Conservation (phyloP, 768 basidiomycete species). For the Boletus patriciae region DNA sequence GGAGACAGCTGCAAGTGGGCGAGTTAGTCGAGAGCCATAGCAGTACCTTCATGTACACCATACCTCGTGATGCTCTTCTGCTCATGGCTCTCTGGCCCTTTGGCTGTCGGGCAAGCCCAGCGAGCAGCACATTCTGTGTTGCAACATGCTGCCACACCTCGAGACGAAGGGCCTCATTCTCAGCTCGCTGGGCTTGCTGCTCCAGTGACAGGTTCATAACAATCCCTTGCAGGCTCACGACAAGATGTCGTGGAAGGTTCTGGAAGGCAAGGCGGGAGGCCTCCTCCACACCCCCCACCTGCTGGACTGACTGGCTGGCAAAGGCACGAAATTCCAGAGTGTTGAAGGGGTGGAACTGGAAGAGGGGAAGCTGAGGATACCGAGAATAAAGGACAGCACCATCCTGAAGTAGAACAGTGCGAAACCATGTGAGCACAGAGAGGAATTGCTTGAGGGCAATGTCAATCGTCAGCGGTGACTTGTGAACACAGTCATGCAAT, state of each 20-base stretch:
- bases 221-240: neutral
- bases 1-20: too few relatives aligned
- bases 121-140: neutral
- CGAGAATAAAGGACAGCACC: constrained; percentile 28
- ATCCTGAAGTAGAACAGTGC: constrained; percentile 37
- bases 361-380: constrained; percentile 25
- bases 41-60: too few relatives aligned
- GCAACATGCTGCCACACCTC: neutral
- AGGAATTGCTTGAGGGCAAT: constrained; percentile 32
- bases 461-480: neutral
- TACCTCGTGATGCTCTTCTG: neutral
- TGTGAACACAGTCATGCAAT: neutral
- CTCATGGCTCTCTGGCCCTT: neutral
- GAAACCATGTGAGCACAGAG: constrained; percentile 24
- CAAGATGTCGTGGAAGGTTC: constrained; percentile 22
- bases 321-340: neutral
- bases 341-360: constrained; percentile 30
- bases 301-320: neutral
- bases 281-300: constrained; percentile 19
- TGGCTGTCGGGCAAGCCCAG: neutral
- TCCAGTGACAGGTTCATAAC: neutral
- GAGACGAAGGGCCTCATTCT: neutral
- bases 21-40: too few relatives aligned
- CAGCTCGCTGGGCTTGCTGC: neutral
- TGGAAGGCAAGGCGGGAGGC: constrained; percentile 15